Evolutionary conservation across 345 rosid genomes (phyloP).

Genomic region (Pistacia vera): DNA sequence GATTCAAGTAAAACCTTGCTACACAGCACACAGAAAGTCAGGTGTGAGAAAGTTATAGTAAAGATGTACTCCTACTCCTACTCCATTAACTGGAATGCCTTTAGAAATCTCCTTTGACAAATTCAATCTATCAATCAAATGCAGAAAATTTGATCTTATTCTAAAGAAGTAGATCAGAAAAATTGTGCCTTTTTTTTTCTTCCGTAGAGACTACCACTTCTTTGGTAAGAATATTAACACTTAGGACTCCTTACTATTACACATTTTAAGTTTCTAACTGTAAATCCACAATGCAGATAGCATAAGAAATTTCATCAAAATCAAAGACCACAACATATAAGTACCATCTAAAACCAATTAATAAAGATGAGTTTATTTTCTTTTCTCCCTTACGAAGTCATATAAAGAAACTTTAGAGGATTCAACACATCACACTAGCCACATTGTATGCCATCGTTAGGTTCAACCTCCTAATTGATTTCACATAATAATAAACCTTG

Average conservation of each 20-base stretch:
- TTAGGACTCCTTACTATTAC: too few species aligned
- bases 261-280: not conserved
- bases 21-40: not conserved
- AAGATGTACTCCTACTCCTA: not conserved
- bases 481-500: constrained; percentile 1
- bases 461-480: not conserved
- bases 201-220: too few species aligned
- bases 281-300: not conserved
- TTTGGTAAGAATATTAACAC: not conserved
- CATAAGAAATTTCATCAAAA: not conserved
- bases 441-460: not conserved
- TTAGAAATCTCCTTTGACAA: not conserved
- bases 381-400: not conserved
- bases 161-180: not conserved
- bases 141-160: not conserved
- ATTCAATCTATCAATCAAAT: not conserved
- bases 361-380: not conserved
- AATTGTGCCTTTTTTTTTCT: too few species aligned
- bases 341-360: not conserved
- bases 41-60: not conserved
- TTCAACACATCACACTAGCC: not conserved
- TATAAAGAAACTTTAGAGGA: not conserved
- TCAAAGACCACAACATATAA: not conserved
- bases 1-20: not conserved
- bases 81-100: not conserved